Percentiles rank a stretch among this genome's conserved stretches.
These are phyloP conservation scores for Talaromyces verruculosus DNA, from an alignment of 2,329 filamentous ascomycete genomes.

Conservation along the genomic window DNA sequence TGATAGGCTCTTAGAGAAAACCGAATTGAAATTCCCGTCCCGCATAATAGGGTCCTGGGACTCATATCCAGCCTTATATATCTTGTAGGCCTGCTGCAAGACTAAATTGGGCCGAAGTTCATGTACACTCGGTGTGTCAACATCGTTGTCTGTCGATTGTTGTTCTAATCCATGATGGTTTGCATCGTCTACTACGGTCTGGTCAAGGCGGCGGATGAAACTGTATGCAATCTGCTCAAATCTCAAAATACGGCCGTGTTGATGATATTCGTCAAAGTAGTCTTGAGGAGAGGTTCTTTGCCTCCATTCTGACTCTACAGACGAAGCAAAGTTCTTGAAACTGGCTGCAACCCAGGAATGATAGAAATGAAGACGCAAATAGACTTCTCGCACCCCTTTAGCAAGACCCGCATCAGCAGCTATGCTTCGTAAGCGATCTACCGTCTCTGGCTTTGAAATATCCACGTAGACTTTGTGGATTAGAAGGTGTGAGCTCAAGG, in stretches of 20 bases:
- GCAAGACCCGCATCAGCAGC: neutral
- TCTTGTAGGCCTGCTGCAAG: conserved; percentile 1
- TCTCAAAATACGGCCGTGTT: neutral
- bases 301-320: conserved; percentile 5
- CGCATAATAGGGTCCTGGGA: conserved; percentile 1
- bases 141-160: neutral
- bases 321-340: conserved; percentile 1
- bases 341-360: conserved; percentile 12
- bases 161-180: neutral
- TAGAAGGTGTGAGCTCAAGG: neutral
- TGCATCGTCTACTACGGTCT: neutral
- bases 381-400: neutral
- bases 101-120: neutral
- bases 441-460: neutral
- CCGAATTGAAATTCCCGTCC: neutral
- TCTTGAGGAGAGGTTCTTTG: neutral
- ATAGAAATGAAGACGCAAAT: conserved; percentile 15
- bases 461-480: neutral
- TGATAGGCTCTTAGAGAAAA: neutral
- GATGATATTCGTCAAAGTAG: neutral
- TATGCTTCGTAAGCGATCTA: neutral
- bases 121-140: neutral
- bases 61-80: conserved; percentile 8
- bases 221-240: neutral
- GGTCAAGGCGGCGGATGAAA: conserved; percentile 2